Evolutionary conservation across 352 stramenopile genomes (phyloP).

Genomic region (Elongisporangium undulatum): DNA sequence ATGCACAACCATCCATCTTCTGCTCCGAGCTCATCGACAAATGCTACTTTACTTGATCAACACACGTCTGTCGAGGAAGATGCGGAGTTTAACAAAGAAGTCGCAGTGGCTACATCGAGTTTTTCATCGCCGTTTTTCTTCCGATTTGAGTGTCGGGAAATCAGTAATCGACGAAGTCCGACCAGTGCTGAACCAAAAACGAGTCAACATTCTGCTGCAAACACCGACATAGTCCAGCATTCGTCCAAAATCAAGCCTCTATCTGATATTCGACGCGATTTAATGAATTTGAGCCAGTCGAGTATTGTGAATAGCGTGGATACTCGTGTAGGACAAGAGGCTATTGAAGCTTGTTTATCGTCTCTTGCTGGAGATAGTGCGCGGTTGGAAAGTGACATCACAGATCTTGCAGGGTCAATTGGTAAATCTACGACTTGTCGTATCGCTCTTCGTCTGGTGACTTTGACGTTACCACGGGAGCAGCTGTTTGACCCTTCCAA

Average conservation of each 20-base stretch:
- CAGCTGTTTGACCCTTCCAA: conserved; percentile 38
- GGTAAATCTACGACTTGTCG: conserved; percentile 26
- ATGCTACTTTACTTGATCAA: conserved; percentile 21
- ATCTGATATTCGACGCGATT: no score
- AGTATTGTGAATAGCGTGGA: no score
- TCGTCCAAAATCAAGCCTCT: no score
- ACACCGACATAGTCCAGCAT: no score
- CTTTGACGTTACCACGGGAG: conserved; percentile 75
- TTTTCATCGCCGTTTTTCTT: conserved; percentile 87
- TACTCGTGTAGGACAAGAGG: no score
- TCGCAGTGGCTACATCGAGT: conserved; percentile 72
- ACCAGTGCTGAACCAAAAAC: neutral
- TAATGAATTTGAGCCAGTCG: no score
- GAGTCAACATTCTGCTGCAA: no score
- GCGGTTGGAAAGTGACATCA: conserved; percentile 13
- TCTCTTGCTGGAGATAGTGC: no score
- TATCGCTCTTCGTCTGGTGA: conserved; percentile 72
- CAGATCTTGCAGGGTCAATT: conserved; percentile 57
- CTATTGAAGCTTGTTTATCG: conserved; percentile 1
- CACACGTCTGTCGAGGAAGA: conserved; percentile 56
- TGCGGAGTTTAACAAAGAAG: conserved; percentile 81
- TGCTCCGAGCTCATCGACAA: conserved; percentile 19
- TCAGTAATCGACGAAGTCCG: conserved; percentile 23
- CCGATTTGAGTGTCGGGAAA: conserved; percentile 71
- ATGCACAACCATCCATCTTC: conserved; percentile 11